A percentile compares a stretch with the other conserved stretches of the same genome.
These are phyloP conservation scores for Trichosanthes truncata DNA, from an alignment of 306 rosid genomes.

Conservation along the genomic window DNA sequence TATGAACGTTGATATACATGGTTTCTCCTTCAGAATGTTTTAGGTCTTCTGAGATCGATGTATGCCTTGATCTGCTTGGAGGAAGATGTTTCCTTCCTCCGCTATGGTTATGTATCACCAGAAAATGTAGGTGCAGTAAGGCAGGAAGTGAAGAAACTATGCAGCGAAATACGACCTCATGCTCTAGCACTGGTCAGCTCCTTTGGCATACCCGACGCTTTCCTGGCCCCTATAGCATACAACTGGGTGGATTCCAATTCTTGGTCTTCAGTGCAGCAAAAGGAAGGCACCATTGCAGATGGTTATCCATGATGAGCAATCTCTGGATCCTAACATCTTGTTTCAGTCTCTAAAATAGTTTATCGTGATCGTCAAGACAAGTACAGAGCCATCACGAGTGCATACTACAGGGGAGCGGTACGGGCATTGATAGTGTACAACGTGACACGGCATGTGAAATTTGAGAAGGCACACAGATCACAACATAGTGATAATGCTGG, in stretches of 20 bases:
- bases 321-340: no score
- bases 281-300: conserved; percentile 1
- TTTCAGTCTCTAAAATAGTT: no score
- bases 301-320: no score
- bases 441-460: conserved; percentile 63
- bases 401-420: conserved; percentile 76
- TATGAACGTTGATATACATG: background rate
- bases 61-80: conserved; percentile 68
- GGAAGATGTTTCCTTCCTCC: conserved; percentile 75
- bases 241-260: conserved; percentile 80
- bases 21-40: conserved; percentile 35
- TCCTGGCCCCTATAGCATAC: conserved; percentile 76
- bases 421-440: conserved; percentile 80
- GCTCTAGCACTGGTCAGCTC: conserved; percentile 85
- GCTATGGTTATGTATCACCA: conserved; percentile 56
- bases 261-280: conserved; percentile 54
- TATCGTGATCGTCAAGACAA: conserved; percentile 11
- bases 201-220: conserved; percentile 88
- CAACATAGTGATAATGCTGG: conserved; percentile 75
- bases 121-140: conserved; percentile 53
- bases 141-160: conserved; percentile 66
- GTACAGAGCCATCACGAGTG: conserved; percentile 78
- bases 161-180: conserved; percentile 63
- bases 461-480: conserved; percentile 68
- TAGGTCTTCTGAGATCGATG: conserved; percentile 59